phyloP scores from a whole-genome alignment of 805 yeast species.

The Candida qinlingensis region DNA sequence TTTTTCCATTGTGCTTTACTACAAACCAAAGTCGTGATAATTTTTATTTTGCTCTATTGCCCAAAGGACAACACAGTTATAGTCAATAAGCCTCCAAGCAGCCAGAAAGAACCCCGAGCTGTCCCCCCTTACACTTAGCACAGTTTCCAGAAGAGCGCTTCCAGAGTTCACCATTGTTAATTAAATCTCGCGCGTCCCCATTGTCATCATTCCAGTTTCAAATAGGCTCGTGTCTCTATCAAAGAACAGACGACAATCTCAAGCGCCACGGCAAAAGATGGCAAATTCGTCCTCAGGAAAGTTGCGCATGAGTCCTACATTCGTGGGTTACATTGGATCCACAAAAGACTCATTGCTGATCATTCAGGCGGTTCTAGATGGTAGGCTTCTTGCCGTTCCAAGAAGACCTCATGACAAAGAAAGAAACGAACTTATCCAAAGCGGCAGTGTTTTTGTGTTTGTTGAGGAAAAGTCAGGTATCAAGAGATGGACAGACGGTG shows the following conservation, averaged over 20 bases:
- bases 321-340: constrained; percentile 60
- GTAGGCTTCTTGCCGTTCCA: constrained; percentile 53
- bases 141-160: too few relatives aligned
- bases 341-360: constrained; percentile 79
- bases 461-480: constrained; percentile 79
- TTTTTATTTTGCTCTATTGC: too few relatives aligned
- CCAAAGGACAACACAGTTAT: too few relatives aligned
- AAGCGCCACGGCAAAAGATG: background rate
- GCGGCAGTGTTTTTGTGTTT: constrained; percentile 82
- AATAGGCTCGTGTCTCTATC: too few relatives aligned
- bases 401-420: constrained; percentile 83
- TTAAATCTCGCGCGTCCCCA: too few relatives aligned
- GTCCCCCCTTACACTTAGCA: too few relatives aligned
- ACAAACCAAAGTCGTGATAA: too few relatives aligned
- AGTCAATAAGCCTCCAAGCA: too few relatives aligned
- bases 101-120: too few relatives aligned
- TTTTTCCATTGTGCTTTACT: background rate
- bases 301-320: constrained; percentile 19
- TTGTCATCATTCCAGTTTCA: too few relatives aligned
- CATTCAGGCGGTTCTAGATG: constrained; percentile 71
- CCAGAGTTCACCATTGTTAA: too few relatives aligned
- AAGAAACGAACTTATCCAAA: constrained; percentile 54
- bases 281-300: background rate
- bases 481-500: constrained; percentile 96
- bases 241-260: too few relatives aligned